Conservation (phyloP, 2,329 filamentous ascomycete genomes). For the Aspergillus sp. region DNA sequence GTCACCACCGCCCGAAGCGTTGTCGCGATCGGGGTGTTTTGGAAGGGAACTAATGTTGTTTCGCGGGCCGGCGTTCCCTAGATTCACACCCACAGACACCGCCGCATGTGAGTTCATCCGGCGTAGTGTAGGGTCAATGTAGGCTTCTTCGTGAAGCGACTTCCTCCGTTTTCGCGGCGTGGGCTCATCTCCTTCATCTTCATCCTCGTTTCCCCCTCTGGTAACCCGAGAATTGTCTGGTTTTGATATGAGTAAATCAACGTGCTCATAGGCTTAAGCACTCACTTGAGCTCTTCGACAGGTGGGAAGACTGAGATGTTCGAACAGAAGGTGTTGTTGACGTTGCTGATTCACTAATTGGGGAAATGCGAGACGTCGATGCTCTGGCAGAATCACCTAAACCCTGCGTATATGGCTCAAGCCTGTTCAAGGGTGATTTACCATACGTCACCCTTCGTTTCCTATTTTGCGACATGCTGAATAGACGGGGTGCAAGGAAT, state of each 20-base stretch:
- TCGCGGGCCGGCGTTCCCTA: background rate
- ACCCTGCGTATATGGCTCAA: background rate
- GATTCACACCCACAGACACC: background rate
- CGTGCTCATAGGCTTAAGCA: background rate
- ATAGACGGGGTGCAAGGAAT: too few species aligned
- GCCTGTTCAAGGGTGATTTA: constrained; percentile 5
- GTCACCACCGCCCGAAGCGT: background rate
- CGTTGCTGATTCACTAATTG: background rate
- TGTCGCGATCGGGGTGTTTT: background rate
- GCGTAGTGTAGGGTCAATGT: background rate
- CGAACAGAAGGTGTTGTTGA: background rate
- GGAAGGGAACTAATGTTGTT: background rate
- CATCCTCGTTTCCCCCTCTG: background rate
- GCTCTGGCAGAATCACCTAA: background rate
- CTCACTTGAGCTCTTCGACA: background rate
- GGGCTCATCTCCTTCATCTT: background rate
- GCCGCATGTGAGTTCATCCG: background rate
- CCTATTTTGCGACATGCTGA: constrained; percentile 8
- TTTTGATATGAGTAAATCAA: background rate
- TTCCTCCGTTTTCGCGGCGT: constrained; percentile 15
- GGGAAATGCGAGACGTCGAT: background rate
- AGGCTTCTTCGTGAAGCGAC: background rate
- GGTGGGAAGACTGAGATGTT: background rate
- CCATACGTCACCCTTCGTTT: constrained; percentile 13
- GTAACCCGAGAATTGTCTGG: background rate